These are phyloP conservation scores for Globomyces sp. DNA, from an alignment of 371 early-diverging fungal genomes.

Conservation along the genomic window DNA sequence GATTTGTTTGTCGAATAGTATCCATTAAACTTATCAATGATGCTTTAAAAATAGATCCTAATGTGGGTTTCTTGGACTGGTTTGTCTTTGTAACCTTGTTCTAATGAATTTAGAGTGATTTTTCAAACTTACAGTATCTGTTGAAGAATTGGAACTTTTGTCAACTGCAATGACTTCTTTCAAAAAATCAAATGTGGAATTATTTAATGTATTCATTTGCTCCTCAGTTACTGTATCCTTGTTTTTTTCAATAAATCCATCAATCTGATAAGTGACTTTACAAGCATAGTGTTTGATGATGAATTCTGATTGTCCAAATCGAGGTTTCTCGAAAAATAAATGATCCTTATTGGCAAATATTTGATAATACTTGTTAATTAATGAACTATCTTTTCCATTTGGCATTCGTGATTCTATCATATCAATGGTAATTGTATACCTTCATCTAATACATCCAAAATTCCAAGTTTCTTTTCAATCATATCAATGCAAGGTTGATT, in stretches of 20 bases:
- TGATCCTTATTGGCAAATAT: constrained; percentile 67
- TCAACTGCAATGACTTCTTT: constrained; percentile 59
- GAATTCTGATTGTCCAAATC: constrained; percentile 71
- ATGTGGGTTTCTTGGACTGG: constrained; percentile 66
- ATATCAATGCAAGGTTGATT: constrained; percentile 96
- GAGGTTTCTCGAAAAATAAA: constrained; percentile 85
- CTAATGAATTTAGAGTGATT: constrained; percentile 73
- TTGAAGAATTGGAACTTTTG: constrained; percentile 22
- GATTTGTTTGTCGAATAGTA: constrained; percentile 88
- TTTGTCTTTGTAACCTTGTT: constrained; percentile 23
- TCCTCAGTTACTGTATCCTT: constrained; percentile 98
- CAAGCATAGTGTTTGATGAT: constrained; percentile 77
- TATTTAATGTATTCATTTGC: constrained; percentile 68
- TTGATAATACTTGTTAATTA: constrained; percentile 80
- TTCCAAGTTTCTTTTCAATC: constrained; percentile 96
- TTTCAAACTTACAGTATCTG: constrained; percentile 37
- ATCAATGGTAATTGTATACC: constrained; percentile 47
- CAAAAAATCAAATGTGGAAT: constrained; percentile 69
- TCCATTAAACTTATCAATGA: constrained; percentile 91
- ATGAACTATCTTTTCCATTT: constrained; percentile 80
- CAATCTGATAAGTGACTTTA: constrained; percentile 73
- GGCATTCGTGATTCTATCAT: constrained; percentile 78
- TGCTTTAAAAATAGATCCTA: constrained; percentile 82
- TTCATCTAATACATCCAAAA: constrained; percentile 95
- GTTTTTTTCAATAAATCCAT: constrained; percentile 98